These are phyloP conservation scores for Phylloporus sp. DNA, from an alignment of 768 basidiomycete species.

Conservation along the genomic window DNA sequence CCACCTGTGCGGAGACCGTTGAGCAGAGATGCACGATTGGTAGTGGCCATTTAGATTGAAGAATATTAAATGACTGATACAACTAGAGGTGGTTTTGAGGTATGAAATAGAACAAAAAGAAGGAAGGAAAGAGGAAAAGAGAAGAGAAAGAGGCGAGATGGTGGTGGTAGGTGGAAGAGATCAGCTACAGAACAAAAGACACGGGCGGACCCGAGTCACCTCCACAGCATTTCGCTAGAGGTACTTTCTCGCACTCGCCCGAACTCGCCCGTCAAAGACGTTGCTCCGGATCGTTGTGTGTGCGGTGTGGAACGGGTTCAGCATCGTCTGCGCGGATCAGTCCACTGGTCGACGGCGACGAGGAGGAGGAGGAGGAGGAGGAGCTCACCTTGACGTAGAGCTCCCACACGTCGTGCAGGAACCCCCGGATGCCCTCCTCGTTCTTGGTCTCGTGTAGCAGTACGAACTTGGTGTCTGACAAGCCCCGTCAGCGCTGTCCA, in stretches of 20 bases:
- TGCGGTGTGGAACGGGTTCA: conserved; percentile 97
- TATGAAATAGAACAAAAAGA: conserved; percentile 10
- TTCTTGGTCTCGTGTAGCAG: conserved; percentile 94
- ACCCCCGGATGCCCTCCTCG: conserved; percentile 91
- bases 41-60: conserved; percentile 37
- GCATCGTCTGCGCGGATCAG: conserved; percentile 52
- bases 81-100: conserved; percentile 7
- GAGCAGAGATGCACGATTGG: conserved; percentile 78
- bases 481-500: conserved; percentile 12
- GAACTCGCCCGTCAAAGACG: conserved; percentile 80
- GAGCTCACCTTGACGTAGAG: conserved; percentile 83
- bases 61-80: conserved; percentile 24
- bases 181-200: conserved; percentile 19
- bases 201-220: conserved; percentile 15
- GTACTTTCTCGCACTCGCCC: conserved; percentile 83
- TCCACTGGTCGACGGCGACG: neutral
- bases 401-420: conserved; percentile 97
- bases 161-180: conserved; percentile 6
- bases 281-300: conserved; percentile 77
- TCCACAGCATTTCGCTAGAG: conserved; percentile 37
- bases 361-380: neutral
- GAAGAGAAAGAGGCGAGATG: conserved; percentile 8
- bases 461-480: conserved; percentile 89
- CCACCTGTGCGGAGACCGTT: conserved; percentile 87
- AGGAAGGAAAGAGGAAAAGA: conserved; percentile 12